These are phyloP conservation scores for Avena atlantica DNA, from an alignment of 176 grass and related monocot species.

Conservation along the genomic window DNA sequence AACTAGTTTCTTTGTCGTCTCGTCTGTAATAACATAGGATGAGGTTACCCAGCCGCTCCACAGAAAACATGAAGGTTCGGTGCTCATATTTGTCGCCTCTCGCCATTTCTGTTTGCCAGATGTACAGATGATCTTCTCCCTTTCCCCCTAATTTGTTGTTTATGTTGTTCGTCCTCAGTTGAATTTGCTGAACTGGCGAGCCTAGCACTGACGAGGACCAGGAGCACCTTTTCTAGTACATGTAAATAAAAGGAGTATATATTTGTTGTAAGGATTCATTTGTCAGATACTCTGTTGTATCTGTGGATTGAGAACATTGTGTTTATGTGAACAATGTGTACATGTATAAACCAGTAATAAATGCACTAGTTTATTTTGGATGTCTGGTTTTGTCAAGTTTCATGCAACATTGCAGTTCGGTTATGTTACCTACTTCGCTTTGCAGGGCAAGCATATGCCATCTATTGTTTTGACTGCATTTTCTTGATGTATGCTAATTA, in stretches of 20 bases:
- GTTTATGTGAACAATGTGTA: conserved; percentile 7
- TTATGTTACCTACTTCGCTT: too few relatives aligned
- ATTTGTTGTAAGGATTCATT: conserved; percentile 34
- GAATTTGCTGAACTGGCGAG: conserved; percentile 14
- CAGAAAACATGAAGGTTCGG: conserved; percentile 29
- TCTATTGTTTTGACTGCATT: too few relatives aligned
- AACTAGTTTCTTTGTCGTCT: conserved; percentile 41
- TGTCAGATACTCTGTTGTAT: background rate
- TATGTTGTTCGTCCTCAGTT: background rate
- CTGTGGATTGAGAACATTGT: background rate
- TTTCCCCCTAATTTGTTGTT: background rate
- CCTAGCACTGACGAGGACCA: conserved; percentile 15
- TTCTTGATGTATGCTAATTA: too few relatives aligned
- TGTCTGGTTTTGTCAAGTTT: background rate
- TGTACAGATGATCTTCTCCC: background rate
- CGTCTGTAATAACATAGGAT: conserved; percentile 47
- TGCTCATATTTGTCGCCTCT: background rate
- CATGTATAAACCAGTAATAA: conserved; percentile 38
- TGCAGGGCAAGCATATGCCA: too few relatives aligned
- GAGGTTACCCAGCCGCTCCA: conserved; percentile 26
- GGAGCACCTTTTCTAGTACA: conserved; percentile 13
- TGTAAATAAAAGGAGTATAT: conserved; percentile 48
- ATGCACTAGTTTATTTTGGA: background rate
- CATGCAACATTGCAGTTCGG: too few relatives aligned
- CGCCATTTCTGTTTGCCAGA: background rate